phyloP scores from a whole-genome alignment of 108 stramenopile species.

The Nannochloropsis salina region DNA sequence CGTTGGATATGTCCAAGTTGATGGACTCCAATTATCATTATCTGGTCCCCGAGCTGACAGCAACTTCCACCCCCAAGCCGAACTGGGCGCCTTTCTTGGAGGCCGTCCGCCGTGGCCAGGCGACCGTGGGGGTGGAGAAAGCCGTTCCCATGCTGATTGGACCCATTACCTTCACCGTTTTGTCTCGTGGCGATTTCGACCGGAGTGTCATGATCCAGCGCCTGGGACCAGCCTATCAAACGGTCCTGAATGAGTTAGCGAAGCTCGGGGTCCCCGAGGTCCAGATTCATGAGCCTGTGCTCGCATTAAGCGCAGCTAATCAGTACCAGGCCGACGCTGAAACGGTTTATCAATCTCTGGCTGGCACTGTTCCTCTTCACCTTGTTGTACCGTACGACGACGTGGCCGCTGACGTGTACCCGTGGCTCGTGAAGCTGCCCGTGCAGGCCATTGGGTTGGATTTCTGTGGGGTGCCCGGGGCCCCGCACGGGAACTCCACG shows the following conservation, averaged over 20 bases:
- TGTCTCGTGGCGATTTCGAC: background rate
- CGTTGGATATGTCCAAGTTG: constrained; percentile 66
- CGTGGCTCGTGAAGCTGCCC: constrained; percentile 54
- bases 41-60: constrained; percentile 61
- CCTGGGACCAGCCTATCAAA: constrained; percentile 49
- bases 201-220: constrained; percentile 21
- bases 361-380: constrained; percentile 41
- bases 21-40: constrained; percentile 67
- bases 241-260: constrained; percentile 44
- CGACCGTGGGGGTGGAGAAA: constrained; percentile 42
- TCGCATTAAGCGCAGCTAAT: constrained; percentile 54
- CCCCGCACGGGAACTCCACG: constrained; percentile 54
- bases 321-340: background rate
- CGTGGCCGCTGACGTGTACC: constrained; percentile 55
- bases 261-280: constrained; percentile 57
- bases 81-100: constrained; percentile 44
- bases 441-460: constrained; percentile 56
- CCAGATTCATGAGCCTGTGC: constrained; percentile 62
- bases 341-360: constrained; percentile 15
- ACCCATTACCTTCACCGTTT: constrained; percentile 55
- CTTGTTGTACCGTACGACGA: constrained; percentile 63
- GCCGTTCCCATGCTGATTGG: constrained; percentile 59
- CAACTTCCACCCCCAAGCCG: constrained; percentile 23
- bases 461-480: constrained; percentile 44
- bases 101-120: constrained; percentile 49